Base-by-base conservation (phyloP, 2,329 filamentous ascomycete species). In the Nemania abortiva region DNA sequence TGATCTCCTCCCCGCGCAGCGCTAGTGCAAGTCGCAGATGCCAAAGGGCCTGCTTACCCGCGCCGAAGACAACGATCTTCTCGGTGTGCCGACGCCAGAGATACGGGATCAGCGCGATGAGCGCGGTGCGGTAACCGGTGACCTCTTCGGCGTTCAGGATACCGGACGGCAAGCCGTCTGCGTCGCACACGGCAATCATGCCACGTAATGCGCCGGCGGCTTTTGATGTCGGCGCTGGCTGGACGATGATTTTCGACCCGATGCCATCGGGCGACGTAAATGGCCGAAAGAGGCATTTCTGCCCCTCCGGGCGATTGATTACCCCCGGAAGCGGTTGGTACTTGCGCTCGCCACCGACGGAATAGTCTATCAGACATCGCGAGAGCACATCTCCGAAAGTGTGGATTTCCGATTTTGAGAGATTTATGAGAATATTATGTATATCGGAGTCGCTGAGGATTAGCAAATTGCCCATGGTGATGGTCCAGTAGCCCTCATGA, bases 11-110 rank as follows among this genome's bases (percentile, higher is more conserved):
- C 3, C 69, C 69, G 1, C 69, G 69, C 2, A 69, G 66, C 15
- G 66, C 66, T 11, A 71, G 57, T 5, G 53, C 57, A 6, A 71
- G 69, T 5, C 69, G 66, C 10, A 71, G 52, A 47, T 71, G 69
- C 69, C 69, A 71, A 31, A 71, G 69, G 2, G 69, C 69, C 61
- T 71, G 69, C 57, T 66, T 71, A 1, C 69, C 69, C 6, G 69
- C 69, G 6, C 69, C 69, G 20, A 71, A 71, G 1, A 71, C 39
- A 2, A 71, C 56, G 15, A 71, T 56, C 3, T 37, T 64, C 3
- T 57, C 37, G 2, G 42, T 63, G 22, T 56, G 45, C 7, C 52
- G 58, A 18, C 69, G 69, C 69, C 69, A 71, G 20, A 66, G 53
- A 22, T 47, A 71, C 4, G 69, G 69, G 31, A 66, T 71, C 45